Conservation (phyloP, 495 filamentous ascomycete genomes). For the Podospora tetraspora region DNA sequence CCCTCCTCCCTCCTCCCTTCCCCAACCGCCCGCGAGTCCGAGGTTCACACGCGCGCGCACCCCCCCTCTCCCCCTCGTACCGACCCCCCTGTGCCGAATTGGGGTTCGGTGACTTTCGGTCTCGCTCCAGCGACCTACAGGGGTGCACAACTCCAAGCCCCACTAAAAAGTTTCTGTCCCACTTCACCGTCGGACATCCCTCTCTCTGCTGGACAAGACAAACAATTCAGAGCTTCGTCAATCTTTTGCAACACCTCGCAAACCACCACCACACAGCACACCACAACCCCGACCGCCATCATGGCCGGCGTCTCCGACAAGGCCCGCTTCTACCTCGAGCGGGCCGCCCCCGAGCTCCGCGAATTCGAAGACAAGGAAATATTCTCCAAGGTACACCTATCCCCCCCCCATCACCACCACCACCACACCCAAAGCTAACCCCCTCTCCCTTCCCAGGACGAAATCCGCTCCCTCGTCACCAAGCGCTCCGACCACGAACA, state of each 20-base stretch:
- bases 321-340: constrained; percentile 88
- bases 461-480: constrained; percentile 79
- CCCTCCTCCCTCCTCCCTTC: not conserved
- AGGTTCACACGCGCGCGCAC: not conserved
- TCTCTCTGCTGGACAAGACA: not conserved
- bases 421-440: not conserved
- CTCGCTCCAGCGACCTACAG: not conserved
- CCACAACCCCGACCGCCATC: not conserved
- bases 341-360: constrained; percentile 82
- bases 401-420: not conserved
- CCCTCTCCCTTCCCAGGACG: constrained; percentile 49
- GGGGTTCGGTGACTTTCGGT: not conserved
- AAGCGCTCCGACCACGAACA: constrained; percentile 94
- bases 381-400: constrained; percentile 62
- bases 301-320: constrained; percentile 89
- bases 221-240: not conserved
- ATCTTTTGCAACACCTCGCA: constrained; percentile 2
- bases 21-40: not conserved
- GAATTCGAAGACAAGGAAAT: constrained; percentile 84
- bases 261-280: not conserved
- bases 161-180: constrained; percentile 35
- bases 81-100: not conserved
- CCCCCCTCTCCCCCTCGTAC: not conserved
- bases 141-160: constrained; percentile 3
- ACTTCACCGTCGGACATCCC: not conserved